Base-by-base conservation (phyloP, 2,329 filamentous ascomycete genomes). In the Fusarium anthophilum region DNA sequence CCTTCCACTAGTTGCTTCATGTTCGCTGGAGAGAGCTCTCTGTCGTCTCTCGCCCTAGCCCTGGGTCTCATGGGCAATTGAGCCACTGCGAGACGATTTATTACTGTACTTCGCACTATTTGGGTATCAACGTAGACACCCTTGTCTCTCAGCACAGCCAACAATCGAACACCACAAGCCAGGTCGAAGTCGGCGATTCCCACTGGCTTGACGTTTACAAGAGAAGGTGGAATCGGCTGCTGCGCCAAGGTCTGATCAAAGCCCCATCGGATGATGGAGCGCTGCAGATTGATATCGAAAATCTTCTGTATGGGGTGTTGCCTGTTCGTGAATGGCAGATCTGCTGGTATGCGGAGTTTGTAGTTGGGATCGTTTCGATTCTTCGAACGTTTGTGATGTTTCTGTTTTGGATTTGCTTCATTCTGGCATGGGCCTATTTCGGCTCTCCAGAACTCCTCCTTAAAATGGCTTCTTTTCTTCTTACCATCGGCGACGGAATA, bases 301-400 rank as follows among this genome's bases (percentile, higher is more conserved):
- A 90, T 80, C 43, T 81, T 81, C 45, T 81, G 83, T 12, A 89
- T 63, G 5, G 88, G 88, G 66, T 90, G 88, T 18, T 82, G 75
- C 4, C 79, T 80, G 59, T 85, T 83, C 15, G 72, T 69, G 30
- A 83, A 77, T 4, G 84, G 81, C 18, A 89, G 78, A 61, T 89
- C 87, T 32, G 76, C 78, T 22, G 78, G 81, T 54, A 81, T 85
- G 58, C 70, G 78, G 24, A 74, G 62, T 15, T 58, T 30, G 20
- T 59, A 59, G 41, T 66, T 53, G 5, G 41, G 51, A 24, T 56
- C 45, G 22, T 57, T 44, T n/a, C 20, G 47, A 37, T 55, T 66
- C 41, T 63, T 62, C 18, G 37, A 66, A 30, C 22, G 30, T 18
- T 28, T 47, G 20, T 22, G 53, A 38, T 56, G 30, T 20, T 63